Conservation (phyloP, 169 alveolate genomes). For the Plasmodium yoelii region DNA sequence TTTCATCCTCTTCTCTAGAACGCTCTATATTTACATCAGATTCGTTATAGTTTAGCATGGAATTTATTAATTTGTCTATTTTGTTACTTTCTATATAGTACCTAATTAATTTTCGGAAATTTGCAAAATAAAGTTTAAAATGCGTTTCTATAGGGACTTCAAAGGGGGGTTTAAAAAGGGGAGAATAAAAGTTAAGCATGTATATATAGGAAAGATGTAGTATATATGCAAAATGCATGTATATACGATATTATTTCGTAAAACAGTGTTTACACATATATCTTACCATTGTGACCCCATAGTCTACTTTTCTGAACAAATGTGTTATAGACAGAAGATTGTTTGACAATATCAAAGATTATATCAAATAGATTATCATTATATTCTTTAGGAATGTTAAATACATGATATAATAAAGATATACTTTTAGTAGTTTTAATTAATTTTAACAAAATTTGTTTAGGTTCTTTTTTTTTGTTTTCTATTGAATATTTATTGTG, state of each 20-base stretch:
- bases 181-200: background rate
- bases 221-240: too few relatives aligned
- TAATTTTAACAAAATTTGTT: slow-evolving; percentile 10
- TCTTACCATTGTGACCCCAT: slow-evolving; percentile 56
- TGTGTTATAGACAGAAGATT: slow-evolving; percentile 9
- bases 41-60: slow-evolving; percentile 56
- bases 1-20: background rate
- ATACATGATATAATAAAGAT: slow-evolving; percentile 36
- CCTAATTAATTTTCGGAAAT: slow-evolving; percentile 25
- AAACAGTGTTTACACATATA: too few relatives aligned
- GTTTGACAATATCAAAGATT: slow-evolving; percentile 23
- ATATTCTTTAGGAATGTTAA: slow-evolving; percentile 46
- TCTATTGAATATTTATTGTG: background rate
- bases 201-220: background rate
- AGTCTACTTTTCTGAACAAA: slow-evolving; percentile 42
- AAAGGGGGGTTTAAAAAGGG: background rate
- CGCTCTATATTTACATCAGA: background rate
- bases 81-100: slow-evolving; percentile 43
- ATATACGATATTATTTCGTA: too few relatives aligned
- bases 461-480: background rate
- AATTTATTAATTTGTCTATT: slow-evolving; percentile 16
- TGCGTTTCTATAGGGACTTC: slow-evolving; percentile 26
- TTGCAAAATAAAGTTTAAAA: slow-evolving; percentile 13
- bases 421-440: slow-evolving; percentile 33
- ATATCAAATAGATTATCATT: slow-evolving; percentile 47